Evolutionary conservation across 306 rosid genomes (phyloP).

Genomic region (Fagus sylvatica): DNA sequence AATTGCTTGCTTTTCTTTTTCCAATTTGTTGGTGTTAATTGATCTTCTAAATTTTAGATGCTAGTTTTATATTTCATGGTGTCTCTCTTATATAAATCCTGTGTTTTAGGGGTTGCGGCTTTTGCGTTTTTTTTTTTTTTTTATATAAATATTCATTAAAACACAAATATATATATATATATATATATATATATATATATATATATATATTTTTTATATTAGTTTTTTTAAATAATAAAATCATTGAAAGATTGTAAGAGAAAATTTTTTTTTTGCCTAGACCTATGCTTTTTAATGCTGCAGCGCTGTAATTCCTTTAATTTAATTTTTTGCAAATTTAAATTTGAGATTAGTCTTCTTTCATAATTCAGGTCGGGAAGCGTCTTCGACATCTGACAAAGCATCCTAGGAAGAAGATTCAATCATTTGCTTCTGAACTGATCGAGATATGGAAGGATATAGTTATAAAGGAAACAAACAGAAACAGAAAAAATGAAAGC

Average conservation of each 20-base stretch:
- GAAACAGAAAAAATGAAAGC: slow-evolving; percentile 54
- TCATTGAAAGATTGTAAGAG: background rate
- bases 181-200: too few species aligned
- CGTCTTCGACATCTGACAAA: slow-evolving; percentile 77
- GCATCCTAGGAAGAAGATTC: slow-evolving; percentile 80
- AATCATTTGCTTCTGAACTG: slow-evolving; percentile 59
- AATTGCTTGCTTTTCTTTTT: too few species aligned
- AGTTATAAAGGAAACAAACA: slow-evolving; percentile 76
- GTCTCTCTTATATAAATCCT: too few species aligned
- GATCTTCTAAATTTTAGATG: too few species aligned
- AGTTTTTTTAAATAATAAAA: too few species aligned
- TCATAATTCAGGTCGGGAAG: slow-evolving; percentile 74
- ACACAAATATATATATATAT: too few species aligned
- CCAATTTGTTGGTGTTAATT: too few species aligned
- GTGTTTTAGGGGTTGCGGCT: too few species aligned
- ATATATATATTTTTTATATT: too few species aligned
- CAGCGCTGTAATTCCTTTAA: background rate
- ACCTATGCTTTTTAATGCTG: background rate
- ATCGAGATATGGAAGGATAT: slow-evolving; percentile 86
- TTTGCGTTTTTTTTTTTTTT: too few species aligned
- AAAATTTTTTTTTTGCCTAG: background rate
- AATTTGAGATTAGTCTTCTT: slow-evolving; percentile 11
- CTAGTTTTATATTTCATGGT: too few species aligned
- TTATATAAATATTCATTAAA: too few species aligned
- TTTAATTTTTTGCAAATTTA: background rate